These are phyloP conservation scores for Globisporangium perplexum DNA, from an alignment of 352 stramenopile genomes.

Conservation along the genomic window DNA sequence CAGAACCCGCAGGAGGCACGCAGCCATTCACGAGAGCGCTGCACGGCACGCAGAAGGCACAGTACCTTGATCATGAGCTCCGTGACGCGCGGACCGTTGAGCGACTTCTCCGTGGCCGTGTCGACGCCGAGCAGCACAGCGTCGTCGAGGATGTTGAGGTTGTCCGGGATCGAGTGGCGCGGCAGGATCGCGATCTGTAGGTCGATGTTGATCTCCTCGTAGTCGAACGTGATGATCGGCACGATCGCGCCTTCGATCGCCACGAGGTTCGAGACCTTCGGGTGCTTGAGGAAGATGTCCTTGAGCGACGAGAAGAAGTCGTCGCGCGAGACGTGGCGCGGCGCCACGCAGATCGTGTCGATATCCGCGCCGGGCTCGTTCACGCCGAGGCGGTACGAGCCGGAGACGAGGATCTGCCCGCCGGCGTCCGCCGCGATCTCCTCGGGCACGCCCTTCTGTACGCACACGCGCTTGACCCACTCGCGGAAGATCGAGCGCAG, in stretches of 20 bases:
- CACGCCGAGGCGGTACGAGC: constrained; percentile 94
- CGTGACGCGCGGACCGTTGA: constrained; percentile 89
- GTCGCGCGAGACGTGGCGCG: constrained; percentile 92
- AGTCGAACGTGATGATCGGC: constrained; percentile 98
- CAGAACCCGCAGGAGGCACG: not conserved
- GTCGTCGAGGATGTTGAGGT: constrained; percentile 90
- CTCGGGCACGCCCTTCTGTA: constrained; percentile 79
- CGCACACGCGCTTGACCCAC: constrained; percentile 83
- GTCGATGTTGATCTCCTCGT: constrained; percentile 99
- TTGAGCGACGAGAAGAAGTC: constrained; percentile 96
- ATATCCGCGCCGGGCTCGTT: constrained; percentile 97
- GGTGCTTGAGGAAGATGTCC: constrained; percentile 89
- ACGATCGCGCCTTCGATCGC: constrained; percentile 90
- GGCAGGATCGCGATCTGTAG: constrained; percentile 95
- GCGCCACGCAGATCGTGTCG: constrained; percentile 96
- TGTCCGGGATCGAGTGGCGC: constrained; percentile 84
- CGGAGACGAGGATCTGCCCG: constrained; percentile 87
- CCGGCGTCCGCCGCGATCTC: constrained; percentile 82
- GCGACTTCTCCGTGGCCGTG: constrained; percentile 82
- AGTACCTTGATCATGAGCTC: constrained; percentile 87
- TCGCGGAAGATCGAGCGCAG: constrained; percentile 78
- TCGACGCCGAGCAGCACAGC: constrained; percentile 84
- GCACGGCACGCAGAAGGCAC: not conserved
- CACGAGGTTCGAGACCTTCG: constrained; percentile 89
- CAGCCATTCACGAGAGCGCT: too few relatives aligned